Conservation (phyloP, 768 basidiomycete species). For the Serendipita sp. region DNA sequence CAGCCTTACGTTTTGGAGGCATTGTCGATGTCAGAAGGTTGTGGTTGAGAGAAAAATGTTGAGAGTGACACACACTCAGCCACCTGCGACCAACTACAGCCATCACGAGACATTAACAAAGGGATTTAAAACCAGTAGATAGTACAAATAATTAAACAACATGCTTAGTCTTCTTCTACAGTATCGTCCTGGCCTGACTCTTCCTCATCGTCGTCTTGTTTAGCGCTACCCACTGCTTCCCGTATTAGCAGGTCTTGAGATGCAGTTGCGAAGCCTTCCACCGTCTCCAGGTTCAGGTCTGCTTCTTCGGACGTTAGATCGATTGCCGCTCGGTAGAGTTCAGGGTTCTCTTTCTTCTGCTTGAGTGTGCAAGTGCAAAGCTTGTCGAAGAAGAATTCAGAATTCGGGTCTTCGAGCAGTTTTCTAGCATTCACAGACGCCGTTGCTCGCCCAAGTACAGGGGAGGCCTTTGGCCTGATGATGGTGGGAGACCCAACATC, state of each 20-base stretch:
- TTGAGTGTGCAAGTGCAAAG: constrained; percentile 27
- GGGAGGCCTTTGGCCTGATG: constrained; percentile 30
- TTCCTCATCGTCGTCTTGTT: neutral
- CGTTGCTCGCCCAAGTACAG: constrained; percentile 47
- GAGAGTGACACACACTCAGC: neutral
- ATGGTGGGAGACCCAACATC: constrained; percentile 42
- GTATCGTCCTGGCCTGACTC: neutral
- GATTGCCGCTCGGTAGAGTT: constrained; percentile 2
- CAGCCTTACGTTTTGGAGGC: neutral
- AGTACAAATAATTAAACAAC: neutral
- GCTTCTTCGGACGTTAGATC: constrained; percentile 15
- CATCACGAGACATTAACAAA: neutral
- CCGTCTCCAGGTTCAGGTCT: constrained; percentile 29
- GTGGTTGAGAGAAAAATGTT: neutral
- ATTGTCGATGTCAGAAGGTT: neutral
- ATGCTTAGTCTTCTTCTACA: neutral
- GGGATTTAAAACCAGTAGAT: neutral
- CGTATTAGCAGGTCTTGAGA: neutral
- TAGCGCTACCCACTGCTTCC: neutral
- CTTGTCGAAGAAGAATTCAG: constrained; percentile 28
- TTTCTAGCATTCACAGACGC: constrained; percentile 46
- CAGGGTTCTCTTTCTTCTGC: neutral
- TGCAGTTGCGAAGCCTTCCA: constrained; percentile 31
- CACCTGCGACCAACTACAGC: neutral
- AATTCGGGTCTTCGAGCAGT: constrained; percentile 33